Conservation (phyloP, 768 basidiomycete species). For the Suillus subaureus region DNA sequence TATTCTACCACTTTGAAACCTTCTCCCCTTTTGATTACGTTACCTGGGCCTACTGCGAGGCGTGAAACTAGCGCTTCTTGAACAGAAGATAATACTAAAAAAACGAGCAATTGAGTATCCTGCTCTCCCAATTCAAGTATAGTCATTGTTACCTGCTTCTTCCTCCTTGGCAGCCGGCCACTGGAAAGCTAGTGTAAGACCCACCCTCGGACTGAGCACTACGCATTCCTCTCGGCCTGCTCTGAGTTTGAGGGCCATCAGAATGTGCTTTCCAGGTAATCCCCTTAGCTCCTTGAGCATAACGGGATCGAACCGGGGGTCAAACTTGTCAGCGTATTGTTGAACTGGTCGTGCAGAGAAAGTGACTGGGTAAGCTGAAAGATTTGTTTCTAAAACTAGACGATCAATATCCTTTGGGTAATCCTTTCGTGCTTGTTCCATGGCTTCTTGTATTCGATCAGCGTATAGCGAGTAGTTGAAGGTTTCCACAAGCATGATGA, state of each 20-base stretch:
- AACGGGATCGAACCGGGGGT: background rate
- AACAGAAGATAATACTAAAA: slow-evolving; percentile 1
- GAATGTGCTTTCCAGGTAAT: background rate
- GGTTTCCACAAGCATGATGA: slow-evolving; percentile 3
- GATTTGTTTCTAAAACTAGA: background rate
- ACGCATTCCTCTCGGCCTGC: background rate
- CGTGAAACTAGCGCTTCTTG: background rate
- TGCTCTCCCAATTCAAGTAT: background rate
- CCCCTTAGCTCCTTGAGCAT: slow-evolving; percentile 1
- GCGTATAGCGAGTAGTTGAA: slow-evolving; percentile 7
- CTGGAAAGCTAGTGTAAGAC: slow-evolving; percentile 6
- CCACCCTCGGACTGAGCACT: slow-evolving; percentile 2
- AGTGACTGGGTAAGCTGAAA: slow-evolving; percentile 1
- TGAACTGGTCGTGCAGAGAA: slow-evolving; percentile 6
- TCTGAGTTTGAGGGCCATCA: slow-evolving; percentile 5
- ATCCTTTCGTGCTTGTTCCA: background rate
- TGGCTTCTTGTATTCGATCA: slow-evolving; percentile 9
- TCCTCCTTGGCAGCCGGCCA: background rate
- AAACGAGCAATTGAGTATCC: background rate
- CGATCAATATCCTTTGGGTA: background rate
- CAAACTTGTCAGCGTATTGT: background rate
- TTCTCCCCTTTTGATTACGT: background rate
- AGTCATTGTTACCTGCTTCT: background rate
- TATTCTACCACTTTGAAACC: slow-evolving; percentile 2
- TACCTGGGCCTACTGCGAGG: background rate